Evolutionary conservation across 1,284 basidiomycete species (phyloP), one percentile per base, ranked within the genome.

Genomic region (Apiotrichum mycotoxinovorans): DNA sequence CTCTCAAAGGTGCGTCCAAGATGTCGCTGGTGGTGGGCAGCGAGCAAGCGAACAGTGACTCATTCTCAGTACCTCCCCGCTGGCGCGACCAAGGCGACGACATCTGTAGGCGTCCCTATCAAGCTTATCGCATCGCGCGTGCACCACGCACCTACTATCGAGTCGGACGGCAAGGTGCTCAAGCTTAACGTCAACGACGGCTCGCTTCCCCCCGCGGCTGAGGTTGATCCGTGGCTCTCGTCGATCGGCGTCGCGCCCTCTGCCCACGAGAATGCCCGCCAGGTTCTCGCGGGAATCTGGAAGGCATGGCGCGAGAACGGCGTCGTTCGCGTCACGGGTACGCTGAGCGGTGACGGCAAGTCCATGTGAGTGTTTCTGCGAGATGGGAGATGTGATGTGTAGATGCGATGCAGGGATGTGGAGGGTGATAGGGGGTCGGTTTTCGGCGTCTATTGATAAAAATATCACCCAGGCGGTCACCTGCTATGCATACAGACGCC

Each of bases 291-390:
- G 26, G 60, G 54, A 1, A 20, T 62, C 10, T 62, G 60, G 60
- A 38, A 49, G 12, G 55, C 60, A 18, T 62, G 60, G 60, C 53
- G 48, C 25, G 52, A 46, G 10, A 62, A 62, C 34, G 60, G 52
- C 33, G 46, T 59, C 27, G 51, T 62, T 4, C 56, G 60, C 11
- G 40, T 62, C 14, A 47, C 53, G 0, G 60, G 50, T 22, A 51
- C 45, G n/a, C 54, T 62, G 4, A 51, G 47, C 8, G 49, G 38
- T 7, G 50, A 50, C 38, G 52, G 45, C 33, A 40, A 50, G 20
- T 43, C 49, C 4, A 33, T 56, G 48, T 54, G 52, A 54, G 52
- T 54, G 11, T 8, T 41, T 1, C 18, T 38, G 30, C 30, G 30
- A 12, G 30, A 30, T 30, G 30, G 30, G 30, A 30, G 12, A 12